Conservation (phyloP, 495 filamentous ascomycete species). For the Penicillium paxilli region DNA sequence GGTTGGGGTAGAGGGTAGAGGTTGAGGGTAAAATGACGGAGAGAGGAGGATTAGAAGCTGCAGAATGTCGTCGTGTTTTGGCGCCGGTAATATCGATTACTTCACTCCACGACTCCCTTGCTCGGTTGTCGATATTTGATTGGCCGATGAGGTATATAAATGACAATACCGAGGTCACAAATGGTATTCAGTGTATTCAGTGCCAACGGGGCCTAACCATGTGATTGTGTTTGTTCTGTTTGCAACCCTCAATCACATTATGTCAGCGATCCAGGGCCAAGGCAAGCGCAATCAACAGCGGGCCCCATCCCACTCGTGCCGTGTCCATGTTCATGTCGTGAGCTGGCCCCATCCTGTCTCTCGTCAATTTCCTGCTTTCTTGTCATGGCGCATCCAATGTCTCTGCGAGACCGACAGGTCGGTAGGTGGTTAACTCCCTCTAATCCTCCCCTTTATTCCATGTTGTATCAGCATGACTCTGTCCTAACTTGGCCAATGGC, state of each 20-base stretch:
- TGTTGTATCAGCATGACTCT: background rate
- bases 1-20: constrained; percentile 16
- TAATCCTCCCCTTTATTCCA: constrained; percentile 20
- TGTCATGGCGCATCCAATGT: constrained; percentile 72
- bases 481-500: constrained; percentile 5
- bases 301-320: constrained; percentile 1
- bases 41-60: constrained; percentile 6
- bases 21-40: constrained; percentile 16
- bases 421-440: constrained; percentile 58
- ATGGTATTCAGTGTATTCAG: background rate
- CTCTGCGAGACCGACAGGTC: constrained; percentile 94
- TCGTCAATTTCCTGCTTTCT: constrained; percentile 8
- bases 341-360: constrained; percentile 11
- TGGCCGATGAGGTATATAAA: background rate
- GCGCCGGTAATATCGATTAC: background rate
- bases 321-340: constrained; percentile 18
- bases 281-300: constrained; percentile 21
- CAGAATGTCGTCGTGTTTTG: background rate
- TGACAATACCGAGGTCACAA: background rate
- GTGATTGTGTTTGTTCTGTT: constrained; percentile 25
- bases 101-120: no score
- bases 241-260: no score
- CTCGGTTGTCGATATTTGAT: background rate
- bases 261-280: constrained; percentile 14
- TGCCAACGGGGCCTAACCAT: constrained; percentile 2